Percentiles rank a stretch among this genome's conserved stretches.
These are phyloP conservation scores for Mucor lusitanicus DNA, from an alignment of 371 early-diverging fungal genomes.

Conservation along the genomic window DNA sequence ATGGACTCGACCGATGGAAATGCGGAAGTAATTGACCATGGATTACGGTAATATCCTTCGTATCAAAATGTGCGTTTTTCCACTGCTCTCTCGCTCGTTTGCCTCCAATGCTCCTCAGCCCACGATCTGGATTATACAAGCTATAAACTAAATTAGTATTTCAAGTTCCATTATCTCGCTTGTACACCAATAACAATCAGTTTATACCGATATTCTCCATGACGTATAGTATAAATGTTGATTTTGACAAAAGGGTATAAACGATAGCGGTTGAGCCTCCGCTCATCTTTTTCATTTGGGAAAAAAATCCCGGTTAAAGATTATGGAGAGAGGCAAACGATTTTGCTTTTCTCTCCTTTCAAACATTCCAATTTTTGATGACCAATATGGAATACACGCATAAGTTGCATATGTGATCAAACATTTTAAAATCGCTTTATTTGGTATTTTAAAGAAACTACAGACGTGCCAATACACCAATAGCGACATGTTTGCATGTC, in stretches of 20 bases:
- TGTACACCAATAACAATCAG: slow-evolving; percentile 6
- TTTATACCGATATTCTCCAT: slow-evolving; percentile 6
- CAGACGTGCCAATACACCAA: neutral
- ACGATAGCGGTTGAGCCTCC: slow-evolving; percentile 3
- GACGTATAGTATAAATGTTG: slow-evolving; percentile 8
- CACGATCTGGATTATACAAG: neutral
- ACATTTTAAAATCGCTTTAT: neutral
- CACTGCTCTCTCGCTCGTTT: slow-evolving; percentile 4
- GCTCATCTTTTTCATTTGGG: neutral
- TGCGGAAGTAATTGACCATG: slow-evolving; percentile 10
- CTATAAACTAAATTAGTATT: slow-evolving; percentile 1
- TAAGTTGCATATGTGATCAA: neutral
- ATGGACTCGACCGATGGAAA: slow-evolving; percentile 18
- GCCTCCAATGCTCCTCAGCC: neutral
- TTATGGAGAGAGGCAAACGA: neutral
- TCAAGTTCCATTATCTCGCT: slow-evolving; percentile 1
- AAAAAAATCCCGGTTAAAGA: slow-evolving; percentile 5
- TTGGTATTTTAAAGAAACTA: neutral
- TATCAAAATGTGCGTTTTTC: neutral
- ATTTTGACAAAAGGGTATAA: slow-evolving; percentile 14
- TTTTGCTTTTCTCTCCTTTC: neutral
- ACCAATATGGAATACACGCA: neutral
- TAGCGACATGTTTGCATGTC: neutral
- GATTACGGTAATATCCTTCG: slow-evolving; percentile 6
- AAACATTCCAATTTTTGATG: slow-evolving; percentile 1